Evolutionary conservation across 352 stramenopile genomes (phyloP).

Genomic region (Pelagophyceae sp.): DNA sequence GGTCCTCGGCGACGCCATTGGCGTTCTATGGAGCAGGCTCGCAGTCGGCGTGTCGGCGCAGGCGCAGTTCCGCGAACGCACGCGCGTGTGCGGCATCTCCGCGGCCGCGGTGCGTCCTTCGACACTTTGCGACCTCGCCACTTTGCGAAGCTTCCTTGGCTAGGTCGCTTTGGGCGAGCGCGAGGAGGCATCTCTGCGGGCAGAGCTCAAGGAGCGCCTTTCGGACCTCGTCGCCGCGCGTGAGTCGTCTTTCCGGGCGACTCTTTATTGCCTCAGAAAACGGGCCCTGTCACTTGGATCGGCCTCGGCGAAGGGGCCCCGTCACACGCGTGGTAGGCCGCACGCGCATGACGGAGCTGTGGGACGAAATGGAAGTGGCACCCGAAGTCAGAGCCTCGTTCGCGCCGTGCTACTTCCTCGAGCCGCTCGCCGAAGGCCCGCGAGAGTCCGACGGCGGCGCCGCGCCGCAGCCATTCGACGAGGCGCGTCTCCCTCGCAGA

Average conservation of each 20-base stretch:
- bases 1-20: not conserved
- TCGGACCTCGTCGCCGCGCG: not conserved
- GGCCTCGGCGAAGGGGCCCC: too few relatives aligned
- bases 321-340: too few relatives aligned
- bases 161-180: not conserved
- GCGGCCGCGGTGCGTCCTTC: not conserved
- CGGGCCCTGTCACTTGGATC: too few relatives aligned
- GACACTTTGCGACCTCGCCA: too few relatives aligned
- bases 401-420: not conserved
- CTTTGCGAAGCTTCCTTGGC: not conserved
- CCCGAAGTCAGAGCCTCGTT: not conserved
- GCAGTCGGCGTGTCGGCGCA: not conserved
- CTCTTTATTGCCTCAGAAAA: too few relatives aligned
- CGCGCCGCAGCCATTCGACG: not conserved
- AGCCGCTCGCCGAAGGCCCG: not conserved
- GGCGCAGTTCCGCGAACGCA: not conserved
- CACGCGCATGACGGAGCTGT: not conserved
- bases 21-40: not conserved
- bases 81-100: not conserved
- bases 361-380: slow-evolving; percentile 9
- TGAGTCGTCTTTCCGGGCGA: too few relatives aligned
- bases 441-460: not conserved
- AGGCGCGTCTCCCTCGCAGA: not conserved
- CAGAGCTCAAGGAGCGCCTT: not conserved
- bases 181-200: not conserved